These are phyloP conservation scores for Colletotrichum sp. DNA, from an alignment of 2,329 filamentous ascomycete genomes.

Conservation along the genomic window DNA sequence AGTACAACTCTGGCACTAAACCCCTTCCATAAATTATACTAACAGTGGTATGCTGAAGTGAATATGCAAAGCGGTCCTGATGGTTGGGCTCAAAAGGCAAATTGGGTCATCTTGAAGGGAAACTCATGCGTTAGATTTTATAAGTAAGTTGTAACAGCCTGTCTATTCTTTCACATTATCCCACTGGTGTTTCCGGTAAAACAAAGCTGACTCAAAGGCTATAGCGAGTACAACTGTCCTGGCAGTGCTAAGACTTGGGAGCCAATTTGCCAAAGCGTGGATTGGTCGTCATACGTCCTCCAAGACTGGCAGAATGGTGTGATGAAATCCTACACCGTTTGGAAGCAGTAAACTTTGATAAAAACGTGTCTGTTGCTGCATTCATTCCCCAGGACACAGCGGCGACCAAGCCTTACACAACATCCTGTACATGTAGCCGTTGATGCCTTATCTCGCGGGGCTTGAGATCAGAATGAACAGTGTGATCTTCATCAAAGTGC, in stretches of 20 bases:
- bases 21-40: background rate
- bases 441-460: no score
- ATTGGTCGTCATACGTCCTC: background rate
- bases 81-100: background rate
- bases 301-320: background rate
- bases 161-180: background rate
- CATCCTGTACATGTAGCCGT: no score
- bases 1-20: background rate
- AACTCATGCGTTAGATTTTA: background rate
- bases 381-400: no score
- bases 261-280: background rate
- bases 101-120: background rate
- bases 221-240: background rate
- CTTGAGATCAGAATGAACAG: no score
- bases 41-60: background rate
- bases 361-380: no score
- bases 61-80: background rate
- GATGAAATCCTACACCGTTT: background rate
- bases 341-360: no score
- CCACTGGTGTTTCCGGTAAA: no score
- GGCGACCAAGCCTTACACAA: no score
- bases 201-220: background rate
- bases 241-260: background rate
- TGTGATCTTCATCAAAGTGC: no score
- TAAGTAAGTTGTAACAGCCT: background rate